Percentiles rank a stretch among this genome's conserved stretches.
Conservation (phyloP, 1,284 basidiomycete genomes). For the Mycena citricolor region DNA sequence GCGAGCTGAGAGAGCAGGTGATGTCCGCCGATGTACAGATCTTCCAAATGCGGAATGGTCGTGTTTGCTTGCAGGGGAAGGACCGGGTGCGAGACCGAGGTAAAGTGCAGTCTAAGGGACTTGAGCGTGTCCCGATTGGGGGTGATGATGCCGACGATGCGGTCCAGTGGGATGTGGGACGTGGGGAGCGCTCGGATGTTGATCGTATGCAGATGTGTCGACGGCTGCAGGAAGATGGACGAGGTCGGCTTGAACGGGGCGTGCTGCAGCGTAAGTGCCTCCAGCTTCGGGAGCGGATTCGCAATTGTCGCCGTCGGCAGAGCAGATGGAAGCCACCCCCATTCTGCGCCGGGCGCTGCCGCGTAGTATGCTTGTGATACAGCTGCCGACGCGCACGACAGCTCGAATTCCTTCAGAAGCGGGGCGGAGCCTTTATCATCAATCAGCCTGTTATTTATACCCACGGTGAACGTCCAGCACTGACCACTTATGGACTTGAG, state of each 20-base stretch:
- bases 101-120: conserved; percentile 58
- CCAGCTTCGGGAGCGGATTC: conserved; percentile 43
- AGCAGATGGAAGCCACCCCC: conserved; percentile 68
- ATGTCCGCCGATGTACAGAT: conserved; percentile 62
- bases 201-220: conserved; percentile 52
- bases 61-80: conserved; percentile 55
- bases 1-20: conserved; percentile 60
- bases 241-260: conserved; percentile 76
- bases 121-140: conserved; percentile 53
- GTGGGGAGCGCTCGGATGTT: conserved; percentile 65
- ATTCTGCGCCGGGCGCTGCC: too few relatives aligned
- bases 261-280: conserved; percentile 60
- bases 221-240: conserved; percentile 48
- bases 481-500: conserved; percentile 66
- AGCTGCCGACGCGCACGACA: conserved; percentile 65
- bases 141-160: conserved; percentile 59
- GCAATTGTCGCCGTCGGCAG: conserved; percentile 32
- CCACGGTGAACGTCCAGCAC: conserved; percentile 26
- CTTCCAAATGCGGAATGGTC: conserved; percentile 37
- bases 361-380: too few relatives aligned
- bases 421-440: conserved; percentile 59
- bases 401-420: conserved; percentile 69
- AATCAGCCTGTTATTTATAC: conserved; percentile 7
- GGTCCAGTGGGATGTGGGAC: conserved; percentile 60
- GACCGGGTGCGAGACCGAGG: conserved; percentile 55